These are phyloP conservation scores for Ceratocystis cacaofunesta DNA, from an alignment of 2,329 filamentous ascomycete genomes.

Conservation along the genomic window DNA sequence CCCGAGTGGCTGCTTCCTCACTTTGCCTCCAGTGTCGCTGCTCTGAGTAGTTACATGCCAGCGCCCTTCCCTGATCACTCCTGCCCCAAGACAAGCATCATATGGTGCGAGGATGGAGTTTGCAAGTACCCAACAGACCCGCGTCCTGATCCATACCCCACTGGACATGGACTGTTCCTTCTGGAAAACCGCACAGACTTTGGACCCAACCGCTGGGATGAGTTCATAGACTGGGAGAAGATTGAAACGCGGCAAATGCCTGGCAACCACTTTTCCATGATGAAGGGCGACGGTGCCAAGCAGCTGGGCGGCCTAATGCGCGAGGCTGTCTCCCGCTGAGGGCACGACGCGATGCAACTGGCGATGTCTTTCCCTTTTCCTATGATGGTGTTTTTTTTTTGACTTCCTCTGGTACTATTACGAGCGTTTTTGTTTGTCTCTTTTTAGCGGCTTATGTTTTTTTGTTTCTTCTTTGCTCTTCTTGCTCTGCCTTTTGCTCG, in stretches of 20 bases:
- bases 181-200: slow-evolving; percentile 62
- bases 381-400: neutral
- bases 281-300: slow-evolving; percentile 41
- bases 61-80: slow-evolving; percentile 43
- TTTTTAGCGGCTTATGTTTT: neutral
- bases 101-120: slow-evolving; percentile 63
- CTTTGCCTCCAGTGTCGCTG: slow-evolving; percentile 53
- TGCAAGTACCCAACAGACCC: slow-evolving; percentile 52
- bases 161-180: slow-evolving; percentile 50
- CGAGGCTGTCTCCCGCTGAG: slow-evolving; percentile 22
- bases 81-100: slow-evolving; percentile 46
- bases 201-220: slow-evolving; percentile 53
- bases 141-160: slow-evolving; percentile 44
- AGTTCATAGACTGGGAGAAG: slow-evolving; percentile 45
- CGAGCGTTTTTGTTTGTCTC: neutral
- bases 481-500: neutral
- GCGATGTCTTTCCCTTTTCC: neutral
- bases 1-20: slow-evolving; percentile 62
- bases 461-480: neutral
- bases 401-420: neutral
- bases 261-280: slow-evolving; percentile 64
- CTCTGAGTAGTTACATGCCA: slow-evolving; percentile 54
- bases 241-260: slow-evolving; percentile 52
- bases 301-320: slow-evolving; percentile 25
- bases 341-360: neutral